These are phyloP conservation scores for Podaxis sp. DNA, from an alignment of 768 basidiomycete species.

Conservation along the genomic window DNA sequence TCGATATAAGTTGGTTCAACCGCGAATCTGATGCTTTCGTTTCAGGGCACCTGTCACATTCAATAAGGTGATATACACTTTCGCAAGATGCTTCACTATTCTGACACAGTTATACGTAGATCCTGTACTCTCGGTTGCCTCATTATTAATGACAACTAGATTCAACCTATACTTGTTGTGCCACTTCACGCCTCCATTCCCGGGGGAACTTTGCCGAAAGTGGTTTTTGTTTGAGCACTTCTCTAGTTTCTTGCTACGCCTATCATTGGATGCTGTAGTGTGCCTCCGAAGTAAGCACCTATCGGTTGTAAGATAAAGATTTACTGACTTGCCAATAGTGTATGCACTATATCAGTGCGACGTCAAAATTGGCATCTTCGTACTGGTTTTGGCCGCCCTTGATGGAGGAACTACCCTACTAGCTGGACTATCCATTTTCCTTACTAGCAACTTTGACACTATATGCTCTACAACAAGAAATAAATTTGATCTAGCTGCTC, in stretches of 20 bases:
- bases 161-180: neutral
- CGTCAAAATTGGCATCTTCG: neutral
- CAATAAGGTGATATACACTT: neutral
- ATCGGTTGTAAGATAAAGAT: no score
- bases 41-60: neutral
- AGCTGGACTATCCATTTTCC: neutral
- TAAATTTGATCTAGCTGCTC: no score
- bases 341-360: neutral
- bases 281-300: neutral
- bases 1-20: no score
- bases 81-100: neutral
- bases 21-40: neutral
- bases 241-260: neutral
- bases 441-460: neutral
- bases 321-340: neutral
- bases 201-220: neutral
- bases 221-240: constrained; percentile 2
- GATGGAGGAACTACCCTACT: neutral
- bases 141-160: neutral
- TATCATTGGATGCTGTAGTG: neutral
- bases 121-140: no score
- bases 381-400: neutral
- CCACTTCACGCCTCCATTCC: neutral
- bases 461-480: neutral
- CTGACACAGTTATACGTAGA: neutral